Conservation (phyloP, 2,329 filamentous ascomycete species). For the Chaetomium sp. region DNA sequence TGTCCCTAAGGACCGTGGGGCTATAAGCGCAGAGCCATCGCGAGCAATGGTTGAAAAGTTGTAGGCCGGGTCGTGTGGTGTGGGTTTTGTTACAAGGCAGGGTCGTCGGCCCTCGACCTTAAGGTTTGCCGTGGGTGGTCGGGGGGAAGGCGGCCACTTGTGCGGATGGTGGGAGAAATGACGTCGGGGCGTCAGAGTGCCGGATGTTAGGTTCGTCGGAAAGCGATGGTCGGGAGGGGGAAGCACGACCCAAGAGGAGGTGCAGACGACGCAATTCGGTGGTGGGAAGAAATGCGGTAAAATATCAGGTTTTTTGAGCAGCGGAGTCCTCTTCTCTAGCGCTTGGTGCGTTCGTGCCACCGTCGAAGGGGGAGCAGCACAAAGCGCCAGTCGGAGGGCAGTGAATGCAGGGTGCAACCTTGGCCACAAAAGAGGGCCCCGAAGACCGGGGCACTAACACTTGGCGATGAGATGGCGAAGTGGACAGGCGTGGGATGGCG, state of each 20-base stretch:
- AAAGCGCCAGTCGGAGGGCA: constrained; percentile 9
- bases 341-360: constrained; percentile 10
- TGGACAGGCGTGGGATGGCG: constrained; percentile 7
- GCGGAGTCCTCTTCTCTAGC: constrained; percentile 15
- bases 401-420: constrained; percentile 5
- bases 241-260: constrained; percentile 4
- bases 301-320: constrained; percentile 24
- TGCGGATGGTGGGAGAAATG: constrained; percentile 3
- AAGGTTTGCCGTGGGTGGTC: constrained; percentile 2
- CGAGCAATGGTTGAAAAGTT: constrained; percentile 4
- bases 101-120: constrained; percentile 14
- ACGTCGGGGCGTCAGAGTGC: constrained; percentile 10
- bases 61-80: constrained; percentile 16
- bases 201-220: background rate
- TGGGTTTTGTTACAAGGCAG: constrained; percentile 13
- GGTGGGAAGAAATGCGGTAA: constrained; percentile 15
- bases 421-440: background rate
- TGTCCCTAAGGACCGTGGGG: constrained; percentile 38
- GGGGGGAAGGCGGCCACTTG: constrained; percentile 7
- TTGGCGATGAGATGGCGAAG: constrained; percentile 11
- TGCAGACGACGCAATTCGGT: background rate
- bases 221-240: background rate
- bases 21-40: constrained; percentile 31
- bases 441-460: constrained; percentile 3
- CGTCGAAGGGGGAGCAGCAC: constrained; percentile 9